Evolutionary conservation across 169 alveolate genomes (phyloP), one percentile per base, ranked within the genome.

Genomic region (Cryptosporidium andersoni): DNA sequence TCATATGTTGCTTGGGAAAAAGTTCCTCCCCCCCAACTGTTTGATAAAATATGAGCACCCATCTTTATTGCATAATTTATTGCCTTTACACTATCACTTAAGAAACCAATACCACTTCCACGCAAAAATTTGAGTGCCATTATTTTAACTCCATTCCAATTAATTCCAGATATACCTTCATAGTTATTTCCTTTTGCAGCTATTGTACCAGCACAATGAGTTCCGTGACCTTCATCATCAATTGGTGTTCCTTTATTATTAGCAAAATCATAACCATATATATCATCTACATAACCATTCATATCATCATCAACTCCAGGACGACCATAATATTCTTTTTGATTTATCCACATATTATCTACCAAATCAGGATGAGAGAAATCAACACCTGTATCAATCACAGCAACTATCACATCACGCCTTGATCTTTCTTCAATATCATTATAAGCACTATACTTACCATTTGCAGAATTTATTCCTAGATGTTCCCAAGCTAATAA

Each of bases 331-430:
- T 92, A 80, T 64, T 93, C 97, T 39, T 64, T 85, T 25, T 90
- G 82, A 64, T 93, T 92, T 34, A 80, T 80, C 90, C 94, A 93
- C 66, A 93, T 91, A 64, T 90, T 90, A 0, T 67, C 91, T 16
- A 65, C 89, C 64, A 94, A 65, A 47, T 90, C 95, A 43, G 96
- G 95, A 53, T 94, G 96, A 12, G 88, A 81, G 80, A 80, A 89
- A 68, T 92, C 96, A 2, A 94, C 88, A 2, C 97, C 97, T 14
- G 96, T 94, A 80, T 94, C 97, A 36, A 94, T 88, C 43, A 92
- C 94, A 8, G 92, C 95, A 12, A 91, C 95, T 39, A 90, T 88
- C 2, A 66, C 81, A 16, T 89, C 66, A 34, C 90, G 64, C 85
- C 85, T 25, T 80, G 92, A 47, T 55, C 80, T 56, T 80, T 82